Percentiles rank a stretch among this genome's conserved stretches.
phyloP scores from a whole-genome alignment of 176 grass and related monocot genomes.

The Dendrocalamus sinicus region DNA sequence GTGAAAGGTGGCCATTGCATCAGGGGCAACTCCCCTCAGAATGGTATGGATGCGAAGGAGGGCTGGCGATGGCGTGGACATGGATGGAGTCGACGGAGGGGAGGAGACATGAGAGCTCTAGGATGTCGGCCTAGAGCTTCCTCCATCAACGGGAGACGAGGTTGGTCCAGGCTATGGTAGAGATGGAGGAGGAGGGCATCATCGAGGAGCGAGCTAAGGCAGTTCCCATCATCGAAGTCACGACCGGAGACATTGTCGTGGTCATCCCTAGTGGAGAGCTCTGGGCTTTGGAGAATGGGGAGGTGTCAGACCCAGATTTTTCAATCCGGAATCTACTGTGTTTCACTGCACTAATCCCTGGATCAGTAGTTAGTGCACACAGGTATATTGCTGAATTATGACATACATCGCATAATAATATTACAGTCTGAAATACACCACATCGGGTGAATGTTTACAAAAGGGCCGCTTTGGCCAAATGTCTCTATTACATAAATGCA shows the following conservation, averaged over 20 bases:
- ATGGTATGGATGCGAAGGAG: background rate
- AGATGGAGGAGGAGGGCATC: background rate
- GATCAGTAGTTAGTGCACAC: too few species aligned
- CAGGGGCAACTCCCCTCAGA: background rate
- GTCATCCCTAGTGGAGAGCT: background rate
- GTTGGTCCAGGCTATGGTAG: background rate
- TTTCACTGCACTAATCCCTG: too few species aligned
- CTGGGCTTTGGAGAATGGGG: background rate
- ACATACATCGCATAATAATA: too few species aligned
- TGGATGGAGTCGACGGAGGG: background rate
- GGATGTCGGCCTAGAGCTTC: background rate
- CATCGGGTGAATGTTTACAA: too few species aligned
- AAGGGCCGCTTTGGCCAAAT: too few species aligned
- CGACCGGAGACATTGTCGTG: background rate
- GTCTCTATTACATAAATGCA: too few species aligned
- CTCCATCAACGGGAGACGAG: background rate
- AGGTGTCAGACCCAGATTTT: too few species aligned
- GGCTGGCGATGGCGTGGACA: background rate
- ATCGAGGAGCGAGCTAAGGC: background rate
- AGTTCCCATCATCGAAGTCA: background rate
- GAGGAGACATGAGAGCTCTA: background rate
- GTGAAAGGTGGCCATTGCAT: background rate
- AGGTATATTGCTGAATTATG: too few species aligned
- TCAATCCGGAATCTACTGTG: too few species aligned
- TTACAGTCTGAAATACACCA: too few species aligned